Evolutionary conservation across 495 filamentous ascomycete genomes (phyloP).

Genomic region (Neurospora tetraspora): DNA sequence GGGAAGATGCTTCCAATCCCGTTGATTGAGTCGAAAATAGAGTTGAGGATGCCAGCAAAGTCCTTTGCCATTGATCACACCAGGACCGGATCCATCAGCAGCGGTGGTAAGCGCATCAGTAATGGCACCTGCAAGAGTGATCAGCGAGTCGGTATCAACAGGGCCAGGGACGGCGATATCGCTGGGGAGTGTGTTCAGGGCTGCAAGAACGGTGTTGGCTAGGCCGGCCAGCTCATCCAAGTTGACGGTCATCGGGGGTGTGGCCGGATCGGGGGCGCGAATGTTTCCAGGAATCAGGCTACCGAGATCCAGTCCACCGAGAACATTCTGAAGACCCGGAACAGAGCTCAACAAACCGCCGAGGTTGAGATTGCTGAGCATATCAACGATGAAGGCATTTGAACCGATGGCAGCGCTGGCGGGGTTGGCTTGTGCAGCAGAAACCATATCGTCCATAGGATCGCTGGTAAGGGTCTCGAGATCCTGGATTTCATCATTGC

Average conservation of each 20-base stretch:
- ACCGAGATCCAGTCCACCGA: neutral
- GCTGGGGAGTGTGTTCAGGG: neutral
- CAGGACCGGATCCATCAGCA: neutral
- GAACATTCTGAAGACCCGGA: neutral
- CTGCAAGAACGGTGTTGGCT: neutral
- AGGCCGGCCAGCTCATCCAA: neutral
- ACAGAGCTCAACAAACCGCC: neutral
- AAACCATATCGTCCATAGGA: neutral
- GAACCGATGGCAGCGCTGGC: neutral
- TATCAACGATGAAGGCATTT: neutral
- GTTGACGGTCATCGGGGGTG: neutral
- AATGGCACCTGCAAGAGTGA: neutral
- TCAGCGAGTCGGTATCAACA: neutral
- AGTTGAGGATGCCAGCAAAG: neutral
- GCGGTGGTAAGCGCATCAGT: neutral
- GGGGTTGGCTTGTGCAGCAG: neutral
- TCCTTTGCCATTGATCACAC: neutral
- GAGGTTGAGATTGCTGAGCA: neutral
- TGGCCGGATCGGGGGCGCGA: neutral
- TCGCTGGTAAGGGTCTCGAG: neutral
- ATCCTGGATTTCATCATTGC: neutral
- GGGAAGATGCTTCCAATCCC: neutral
- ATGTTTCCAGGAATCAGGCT: neutral
- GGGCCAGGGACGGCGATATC: neutral
- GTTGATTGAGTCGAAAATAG: neutral